Evolutionary conservation across 768 basidiomycete species (phyloP).

Genomic region (Exidia glandulosa): DNA sequence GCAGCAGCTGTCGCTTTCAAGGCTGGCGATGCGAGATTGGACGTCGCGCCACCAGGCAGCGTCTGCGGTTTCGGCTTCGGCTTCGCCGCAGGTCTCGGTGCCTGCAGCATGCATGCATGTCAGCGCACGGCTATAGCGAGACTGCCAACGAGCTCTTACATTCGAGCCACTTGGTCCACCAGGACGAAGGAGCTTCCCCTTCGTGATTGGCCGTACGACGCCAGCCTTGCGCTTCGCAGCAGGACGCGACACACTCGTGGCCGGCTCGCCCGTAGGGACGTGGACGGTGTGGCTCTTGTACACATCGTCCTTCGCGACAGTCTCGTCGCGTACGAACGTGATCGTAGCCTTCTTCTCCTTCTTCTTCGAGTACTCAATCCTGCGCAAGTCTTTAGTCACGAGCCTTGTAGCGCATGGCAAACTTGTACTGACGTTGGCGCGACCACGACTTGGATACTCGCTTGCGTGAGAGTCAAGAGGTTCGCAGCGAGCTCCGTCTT

Average conservation of each 20-base stretch:
- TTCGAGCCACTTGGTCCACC: constrained; percentile 53
- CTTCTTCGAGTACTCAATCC: constrained; percentile 88
- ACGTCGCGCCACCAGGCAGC: constrained; percentile 36
- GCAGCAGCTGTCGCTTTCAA: constrained; percentile 26
- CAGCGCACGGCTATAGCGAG: constrained; percentile 12
- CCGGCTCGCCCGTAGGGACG: constrained; percentile 79
- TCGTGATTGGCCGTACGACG: constrained; percentile 71
- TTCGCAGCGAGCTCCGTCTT: constrained; percentile 89
- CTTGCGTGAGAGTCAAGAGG: constrained; percentile 71
- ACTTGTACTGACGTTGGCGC: constrained; percentile 55
- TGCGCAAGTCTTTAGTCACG: constrained; percentile 21
- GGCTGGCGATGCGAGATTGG: constrained; percentile 3
- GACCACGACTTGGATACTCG: constrained; percentile 59
- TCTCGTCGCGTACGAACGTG: constrained; percentile 84
- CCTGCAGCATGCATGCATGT: constrained; percentile 5
- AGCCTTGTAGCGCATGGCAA: no score
- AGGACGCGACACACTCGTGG: constrained; percentile 71
- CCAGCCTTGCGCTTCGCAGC: constrained; percentile 82
- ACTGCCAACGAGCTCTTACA: constrained; percentile 2
- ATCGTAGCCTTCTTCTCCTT: constrained; percentile 88
- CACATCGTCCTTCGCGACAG: constrained; percentile 58
- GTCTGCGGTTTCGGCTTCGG: constrained; percentile 55
- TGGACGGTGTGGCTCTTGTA: constrained; percentile 93
- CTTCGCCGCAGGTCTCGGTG: constrained; percentile 33
- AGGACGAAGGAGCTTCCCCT: constrained; percentile 67